Evolutionary conservation across 208 protist species (phyloP).

Genomic region (Wallacemonas sp.): DNA sequence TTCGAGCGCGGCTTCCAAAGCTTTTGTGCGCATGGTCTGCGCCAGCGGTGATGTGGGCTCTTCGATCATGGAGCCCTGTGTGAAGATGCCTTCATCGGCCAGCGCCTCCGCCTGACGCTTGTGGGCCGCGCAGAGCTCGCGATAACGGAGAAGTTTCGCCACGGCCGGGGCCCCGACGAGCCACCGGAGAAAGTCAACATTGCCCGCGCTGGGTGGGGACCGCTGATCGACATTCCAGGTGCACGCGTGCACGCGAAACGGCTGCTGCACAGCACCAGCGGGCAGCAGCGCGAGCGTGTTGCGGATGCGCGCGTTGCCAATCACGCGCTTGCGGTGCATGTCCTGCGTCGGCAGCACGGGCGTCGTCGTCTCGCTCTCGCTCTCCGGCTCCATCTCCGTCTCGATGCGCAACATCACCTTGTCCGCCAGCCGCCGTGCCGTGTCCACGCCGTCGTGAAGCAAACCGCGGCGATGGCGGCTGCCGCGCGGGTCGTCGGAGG

Average conservation of each 20-base stretch:
- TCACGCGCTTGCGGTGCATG: slow-evolving; percentile 1
- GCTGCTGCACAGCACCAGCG: slow-evolving; percentile 16
- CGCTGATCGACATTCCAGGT: slow-evolving; percentile 85
- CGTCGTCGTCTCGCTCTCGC: slow-evolving; percentile 9
- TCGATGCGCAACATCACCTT: slow-evolving; percentile 49
- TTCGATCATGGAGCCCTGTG: neutral
- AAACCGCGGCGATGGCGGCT: neutral
- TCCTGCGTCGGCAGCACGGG: neutral
- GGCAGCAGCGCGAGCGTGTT: slow-evolving; percentile 22
- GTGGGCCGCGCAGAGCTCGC: slow-evolving; percentile 6
- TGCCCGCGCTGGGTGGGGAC: slow-evolving; percentile 33
- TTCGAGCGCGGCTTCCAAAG: slow-evolving; percentile 20
- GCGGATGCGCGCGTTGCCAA: slow-evolving; percentile 38
- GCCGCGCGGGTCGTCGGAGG: no score
- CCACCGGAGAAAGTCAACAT: slow-evolving; percentile 40
- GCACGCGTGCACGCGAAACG: slow-evolving; percentile 62
- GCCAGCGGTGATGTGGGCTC: neutral
- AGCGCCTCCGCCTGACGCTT: neutral
- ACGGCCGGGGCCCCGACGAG: slow-evolving; percentile 50
- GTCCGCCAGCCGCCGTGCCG: slow-evolving; percentile 27
- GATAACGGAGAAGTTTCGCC: slow-evolving; percentile 34
- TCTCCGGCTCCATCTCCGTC: slow-evolving; percentile 37
- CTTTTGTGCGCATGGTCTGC: neutral
- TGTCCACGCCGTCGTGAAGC: slow-evolving; percentile 29
- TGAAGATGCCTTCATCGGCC: neutral